These are phyloP conservation scores for Aspergillus coremiiformis DNA, from an alignment of 495 filamentous ascomycete genomes.

Conservation along the genomic window DNA sequence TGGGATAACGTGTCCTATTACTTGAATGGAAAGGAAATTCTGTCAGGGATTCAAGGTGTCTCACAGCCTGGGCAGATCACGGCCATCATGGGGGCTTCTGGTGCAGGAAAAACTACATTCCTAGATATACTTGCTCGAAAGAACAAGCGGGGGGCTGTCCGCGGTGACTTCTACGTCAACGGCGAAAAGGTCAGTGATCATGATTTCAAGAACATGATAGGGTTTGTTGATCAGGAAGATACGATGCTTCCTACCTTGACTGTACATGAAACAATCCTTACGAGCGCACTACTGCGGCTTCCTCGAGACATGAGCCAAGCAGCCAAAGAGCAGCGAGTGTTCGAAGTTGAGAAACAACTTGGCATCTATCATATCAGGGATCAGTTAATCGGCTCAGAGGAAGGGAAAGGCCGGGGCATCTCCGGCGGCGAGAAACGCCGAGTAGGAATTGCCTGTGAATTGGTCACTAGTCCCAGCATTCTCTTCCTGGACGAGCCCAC, in stretches of 20 bases:
- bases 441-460: slow-evolving; percentile 93
- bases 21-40: slow-evolving; percentile 80
- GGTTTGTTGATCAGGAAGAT: slow-evolving; percentile 97
- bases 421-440: slow-evolving; percentile 95
- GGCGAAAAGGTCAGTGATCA: slow-evolving; percentile 80
- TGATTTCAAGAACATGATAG: slow-evolving; percentile 84
- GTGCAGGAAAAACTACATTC: slow-evolving; percentile 96
- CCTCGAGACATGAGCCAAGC: slow-evolving; percentile 81
- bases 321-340: slow-evolving; percentile 80
- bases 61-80: slow-evolving; percentile 86
- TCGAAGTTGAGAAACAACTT: slow-evolving; percentile 90
- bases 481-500: slow-evolving; percentile 96
- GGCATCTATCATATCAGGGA: slow-evolving; percentile 89
- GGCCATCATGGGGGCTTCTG: slow-evolving; percentile 97
- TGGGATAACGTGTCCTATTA: slow-evolving; percentile 85
- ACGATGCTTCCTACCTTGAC: slow-evolving; percentile 96
- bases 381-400: slow-evolving; percentile 95
- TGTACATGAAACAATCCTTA: slow-evolving; percentile 96
- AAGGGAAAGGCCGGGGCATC: slow-evolving; percentile 88
- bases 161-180: slow-evolving; percentile 87
- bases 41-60: slow-evolving; percentile 71
- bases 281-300: slow-evolving; percentile 81
- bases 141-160: slow-evolving; percentile 80
- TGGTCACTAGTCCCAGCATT: slow-evolving; percentile 96
- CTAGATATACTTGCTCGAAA: slow-evolving; percentile 94